A percentile compares a stretch with the other conserved stretches of the same genome.
These are phyloP conservation scores for Lactifluus hygrophoroides DNA, from an alignment of 768 basidiomycete species.

Conservation along the genomic window DNA sequence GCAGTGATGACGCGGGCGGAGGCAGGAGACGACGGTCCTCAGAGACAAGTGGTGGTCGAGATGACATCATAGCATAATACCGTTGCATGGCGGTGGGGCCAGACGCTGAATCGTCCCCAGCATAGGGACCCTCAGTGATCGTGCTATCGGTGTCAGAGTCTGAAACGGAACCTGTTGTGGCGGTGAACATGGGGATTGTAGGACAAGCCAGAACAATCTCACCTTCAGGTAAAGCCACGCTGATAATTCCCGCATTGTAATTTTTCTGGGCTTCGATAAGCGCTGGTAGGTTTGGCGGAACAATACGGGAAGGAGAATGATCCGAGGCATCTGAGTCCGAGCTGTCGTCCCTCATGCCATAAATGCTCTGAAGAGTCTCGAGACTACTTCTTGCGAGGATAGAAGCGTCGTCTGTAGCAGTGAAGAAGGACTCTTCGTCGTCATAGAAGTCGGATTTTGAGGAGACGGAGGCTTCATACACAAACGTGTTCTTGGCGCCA, in stretches of 20 bases:
- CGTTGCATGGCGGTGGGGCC: conserved; percentile 3
- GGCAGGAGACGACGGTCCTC: conserved; percentile 18
- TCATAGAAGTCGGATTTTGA: conserved; percentile 19
- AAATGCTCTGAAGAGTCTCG: conserved; percentile 17
- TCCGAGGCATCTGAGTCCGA: conserved; percentile 7
- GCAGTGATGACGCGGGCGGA: conserved; percentile 7
- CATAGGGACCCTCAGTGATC: conserved; percentile 18
- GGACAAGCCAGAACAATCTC: background rate
- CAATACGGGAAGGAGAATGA: conserved; percentile 13
- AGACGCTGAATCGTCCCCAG: conserved; percentile 5
- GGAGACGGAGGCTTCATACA: conserved; percentile 19
- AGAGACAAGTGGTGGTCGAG: conserved; percentile 5
- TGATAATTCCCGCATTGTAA: conserved; percentile 13
- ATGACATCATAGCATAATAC: conserved; percentile 17
- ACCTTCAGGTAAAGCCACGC: conserved; percentile 17
- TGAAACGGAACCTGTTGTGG: conserved; percentile 14
- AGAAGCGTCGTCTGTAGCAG: conserved; percentile 16
- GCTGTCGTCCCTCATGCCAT: background rate
- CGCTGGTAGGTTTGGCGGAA: conserved; percentile 16
- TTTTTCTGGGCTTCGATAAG: conserved; percentile 19
- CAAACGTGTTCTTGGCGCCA: conserved; percentile 14
- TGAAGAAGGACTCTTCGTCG: conserved; percentile 19
- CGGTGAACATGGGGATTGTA: background rate
- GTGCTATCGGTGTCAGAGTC: conserved; percentile 22
- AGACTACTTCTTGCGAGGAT: conserved; percentile 15